These are phyloP conservation scores for Marasmius fiardii DNA, from an alignment of 1,284 basidiomycete species.

Conservation along the genomic window DNA sequence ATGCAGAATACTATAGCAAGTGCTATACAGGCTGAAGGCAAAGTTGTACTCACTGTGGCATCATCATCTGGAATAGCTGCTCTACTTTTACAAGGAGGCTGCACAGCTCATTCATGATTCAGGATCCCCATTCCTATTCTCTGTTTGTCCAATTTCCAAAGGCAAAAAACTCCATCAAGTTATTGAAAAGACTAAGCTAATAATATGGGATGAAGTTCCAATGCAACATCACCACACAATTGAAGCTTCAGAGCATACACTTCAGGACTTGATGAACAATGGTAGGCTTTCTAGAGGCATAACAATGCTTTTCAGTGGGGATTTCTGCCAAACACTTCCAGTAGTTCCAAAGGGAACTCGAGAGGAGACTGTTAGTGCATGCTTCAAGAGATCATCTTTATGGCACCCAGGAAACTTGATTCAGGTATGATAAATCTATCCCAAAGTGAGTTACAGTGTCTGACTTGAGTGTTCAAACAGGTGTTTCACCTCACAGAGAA, in stretches of 20 bases:
- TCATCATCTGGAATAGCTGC: slow-evolving; percentile 46
- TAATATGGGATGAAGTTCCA: slow-evolving; percentile 39
- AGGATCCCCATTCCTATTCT: slow-evolving; percentile 36
- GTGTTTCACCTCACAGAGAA: slow-evolving; percentile 31
- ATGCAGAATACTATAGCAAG: slow-evolving; percentile 35
- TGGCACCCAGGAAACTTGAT: too few species aligned
- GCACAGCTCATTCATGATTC: slow-evolving; percentile 41
- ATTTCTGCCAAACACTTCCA: slow-evolving; percentile 33
- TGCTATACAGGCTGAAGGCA: slow-evolving; percentile 20
- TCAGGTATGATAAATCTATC: too few species aligned
- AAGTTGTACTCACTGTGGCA: slow-evolving; percentile 39
- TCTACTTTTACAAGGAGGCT: slow-evolving; percentile 35
- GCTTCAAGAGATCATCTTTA: slow-evolving; percentile 29
- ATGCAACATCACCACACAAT: slow-evolving; percentile 29
- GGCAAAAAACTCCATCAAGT: slow-evolving; percentile 23
- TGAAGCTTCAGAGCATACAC: slow-evolving; percentile 30
- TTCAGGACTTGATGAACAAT: slow-evolving; percentile 24
- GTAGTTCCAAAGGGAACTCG: slow-evolving; percentile 27
- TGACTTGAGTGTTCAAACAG: too few species aligned
- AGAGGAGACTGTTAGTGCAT: slow-evolving; percentile 31
- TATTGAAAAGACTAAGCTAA: slow-evolving; percentile 21
- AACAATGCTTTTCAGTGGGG: slow-evolving; percentile 36
- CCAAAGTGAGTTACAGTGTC: too few species aligned
- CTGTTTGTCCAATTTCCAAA: slow-evolving; percentile 29
- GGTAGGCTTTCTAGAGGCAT: slow-evolving; percentile 35